These are phyloP conservation scores for Phytopythium vexans DNA, from an alignment of 352 stramenopile genomes.

Conservation along the genomic window DNA sequence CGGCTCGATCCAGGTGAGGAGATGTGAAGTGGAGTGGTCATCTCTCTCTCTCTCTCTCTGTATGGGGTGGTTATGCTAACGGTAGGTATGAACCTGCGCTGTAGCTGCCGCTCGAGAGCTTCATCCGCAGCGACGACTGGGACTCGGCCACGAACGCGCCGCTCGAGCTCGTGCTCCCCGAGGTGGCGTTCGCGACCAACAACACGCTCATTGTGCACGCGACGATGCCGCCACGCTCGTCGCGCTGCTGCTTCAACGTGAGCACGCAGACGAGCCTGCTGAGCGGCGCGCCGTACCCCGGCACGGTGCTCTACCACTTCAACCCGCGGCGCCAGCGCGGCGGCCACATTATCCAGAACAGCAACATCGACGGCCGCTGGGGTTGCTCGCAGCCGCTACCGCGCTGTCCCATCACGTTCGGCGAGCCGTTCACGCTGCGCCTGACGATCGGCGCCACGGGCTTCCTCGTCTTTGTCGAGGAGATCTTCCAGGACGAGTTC, in stretches of 20 bases:
- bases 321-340: constrained; percentile 64
- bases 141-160: constrained; percentile 56
- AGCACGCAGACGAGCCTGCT: constrained; percentile 70
- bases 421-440: constrained; percentile 73
- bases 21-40: not conserved
- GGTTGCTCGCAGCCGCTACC: constrained; percentile 62
- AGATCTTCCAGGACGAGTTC: constrained; percentile 83
- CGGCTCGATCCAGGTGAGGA: constrained; percentile 51
- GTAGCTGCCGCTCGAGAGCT: constrained; percentile 68
- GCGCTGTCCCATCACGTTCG: constrained; percentile 68
- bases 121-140: constrained; percentile 75
- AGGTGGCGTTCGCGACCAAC: constrained; percentile 78
- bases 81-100: not conserved
- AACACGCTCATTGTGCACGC: constrained; percentile 84
- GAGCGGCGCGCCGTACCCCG: constrained; percentile 63
- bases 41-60: not conserved
- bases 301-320: constrained; percentile 81
- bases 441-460: constrained; percentile 67
- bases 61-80: no score
- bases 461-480: constrained; percentile 76
- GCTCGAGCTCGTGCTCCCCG: constrained; percentile 63
- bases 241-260: constrained; percentile 76
- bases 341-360: constrained; percentile 77
- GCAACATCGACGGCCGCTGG: constrained; percentile 79
- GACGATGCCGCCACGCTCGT: constrained; percentile 56